Conservation (phyloP, 148 eudicot species). For the Hydrangea macrophylla region DNA sequence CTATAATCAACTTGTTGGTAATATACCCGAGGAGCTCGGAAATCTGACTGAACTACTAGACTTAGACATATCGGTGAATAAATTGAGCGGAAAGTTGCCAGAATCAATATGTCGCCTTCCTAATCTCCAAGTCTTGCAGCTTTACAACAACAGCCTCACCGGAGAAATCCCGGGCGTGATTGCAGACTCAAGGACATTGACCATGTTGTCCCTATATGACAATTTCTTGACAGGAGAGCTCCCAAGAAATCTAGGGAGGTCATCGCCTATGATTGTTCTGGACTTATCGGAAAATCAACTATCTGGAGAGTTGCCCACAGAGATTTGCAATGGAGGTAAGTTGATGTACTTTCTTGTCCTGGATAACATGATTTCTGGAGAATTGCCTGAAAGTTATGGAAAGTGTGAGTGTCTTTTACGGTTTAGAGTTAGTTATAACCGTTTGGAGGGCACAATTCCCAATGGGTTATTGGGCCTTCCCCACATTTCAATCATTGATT, state of each 20-base stretch:
- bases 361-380: constrained; percentile 54
- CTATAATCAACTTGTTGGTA: constrained; percentile 62
- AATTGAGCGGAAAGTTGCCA: constrained; percentile 56
- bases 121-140: constrained; percentile 53
- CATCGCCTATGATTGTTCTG: constrained; percentile 40
- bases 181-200: constrained; percentile 52
- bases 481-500: constrained; percentile 64
- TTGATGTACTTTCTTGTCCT: constrained; percentile 66
- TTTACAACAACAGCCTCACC: constrained; percentile 80
- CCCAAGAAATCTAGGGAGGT: constrained; percentile 63
- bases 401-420: constrained; percentile 62
- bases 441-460: constrained; percentile 54
- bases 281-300: constrained; percentile 73
- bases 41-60: constrained; percentile 59
- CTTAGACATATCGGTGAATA: constrained; percentile 74
- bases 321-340: constrained; percentile 62
- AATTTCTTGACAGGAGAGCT: constrained; percentile 68
- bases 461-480: constrained; percentile 64
- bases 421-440: constrained; percentile 69
- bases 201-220: constrained; percentile 57
- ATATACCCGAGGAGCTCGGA: constrained; percentile 71
- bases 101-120: constrained; percentile 58
- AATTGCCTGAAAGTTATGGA: constrained; percentile 56
- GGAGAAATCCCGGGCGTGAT: constrained; percentile 56
- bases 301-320: constrained; percentile 53